Evolutionary conservation across 768 basidiomycete genomes (phyloP), one percentile per base, ranked within the genome.

Genomic region (Tubosaeta sp.): DNA sequence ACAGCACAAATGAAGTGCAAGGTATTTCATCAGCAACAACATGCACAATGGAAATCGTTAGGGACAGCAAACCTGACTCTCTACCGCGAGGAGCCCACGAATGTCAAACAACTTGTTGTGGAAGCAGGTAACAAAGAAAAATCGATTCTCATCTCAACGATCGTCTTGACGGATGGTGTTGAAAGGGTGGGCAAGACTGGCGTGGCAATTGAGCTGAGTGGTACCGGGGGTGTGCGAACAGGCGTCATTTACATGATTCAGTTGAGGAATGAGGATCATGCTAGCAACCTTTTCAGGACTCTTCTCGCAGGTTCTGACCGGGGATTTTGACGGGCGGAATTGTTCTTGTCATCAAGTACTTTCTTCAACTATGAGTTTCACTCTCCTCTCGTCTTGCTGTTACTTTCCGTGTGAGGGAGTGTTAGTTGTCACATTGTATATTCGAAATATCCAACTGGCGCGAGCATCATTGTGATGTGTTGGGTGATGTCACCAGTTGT

Each of bases 161-260:
- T 98, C 56, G 91, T 99, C 29, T 75, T 97, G 47, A 91, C 86
- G 5, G 95, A 97, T 67, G 97, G 95, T 8, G 95, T 98, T 26
- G 97, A 99, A 72, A 79, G 95, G 43, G 95, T 99, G n/a, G 97
- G 91, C 19, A 97, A 95, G 74, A 98, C 95, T 3, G 97, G 97
- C 13, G 87, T 99, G 37, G 97, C 97, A 42, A 86, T 99, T 56
- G 95, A 98, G 70, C 72, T 99, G 47, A 94, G 91, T 69, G 91
- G 95, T 73, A 58, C 68, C 1, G 78, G 84, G 51, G 97, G 97
- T n/a, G 69, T 81, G 45, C 81, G 95, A 54, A 95, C 95, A 13
- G 97, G 95, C 25, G 84, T 97, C 65, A 76, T 98, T 51, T 97
- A 99, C 70, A 97, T 99, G 97, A 85, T 98, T 50, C 95, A 98